Base-by-base conservation (phyloP, 2,329 filamentous ascomycete species). In the Xylariaceae sp. region DNA sequence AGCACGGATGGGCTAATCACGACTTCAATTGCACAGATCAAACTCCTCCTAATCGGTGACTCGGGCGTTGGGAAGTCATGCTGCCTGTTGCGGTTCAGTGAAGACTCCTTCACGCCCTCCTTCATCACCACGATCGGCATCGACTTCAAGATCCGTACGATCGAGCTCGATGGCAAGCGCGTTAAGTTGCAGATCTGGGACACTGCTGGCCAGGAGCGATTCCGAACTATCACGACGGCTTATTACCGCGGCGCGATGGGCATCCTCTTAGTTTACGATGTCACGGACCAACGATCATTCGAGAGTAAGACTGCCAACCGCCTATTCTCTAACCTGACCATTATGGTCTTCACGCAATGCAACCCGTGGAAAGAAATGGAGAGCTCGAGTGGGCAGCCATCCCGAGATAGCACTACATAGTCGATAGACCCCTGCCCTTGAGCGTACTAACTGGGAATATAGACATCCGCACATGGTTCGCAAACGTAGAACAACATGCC, bases 111-210 rank as follows among this genome's bases (percentile, higher is more conserved):
- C 80, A 97, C 93, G 50, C 93, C 93, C 43, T 96, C 91, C 68
- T 97, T 96, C 83, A 97, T 97, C 81, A 96, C 93, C 61, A 99
- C 95, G 62, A 99, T 99, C 77, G 95, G 95, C 67, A 98, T 99
- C 81, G 95, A 99, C 80, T 99, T 99, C 83, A 99, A 99, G 85
- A 99, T 99, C 74, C 87, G 95, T 66, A 99, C 95, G 64, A 99
- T 99, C 79, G 95, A 99, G 80, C 83, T 99, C 67, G 95, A 99
- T 78, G 93, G 93, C 74, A 99, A 99, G 86, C 86, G 93, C 62
- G 95, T 99, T 70, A 99, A 99, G 84, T 81, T 99, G 74, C 95
- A 99, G 81, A 99, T 99, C 78, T 99, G 95, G 95, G 95, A 99
- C 73, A 99, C 95, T 21, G 95, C 95, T 51, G 95, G 95, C 52